Percentiles rank a stretch among this genome's conserved stretches.
Conservation (phyloP, 2,329 filamentous ascomycete species). For the Rutstroemia sp. region DNA sequence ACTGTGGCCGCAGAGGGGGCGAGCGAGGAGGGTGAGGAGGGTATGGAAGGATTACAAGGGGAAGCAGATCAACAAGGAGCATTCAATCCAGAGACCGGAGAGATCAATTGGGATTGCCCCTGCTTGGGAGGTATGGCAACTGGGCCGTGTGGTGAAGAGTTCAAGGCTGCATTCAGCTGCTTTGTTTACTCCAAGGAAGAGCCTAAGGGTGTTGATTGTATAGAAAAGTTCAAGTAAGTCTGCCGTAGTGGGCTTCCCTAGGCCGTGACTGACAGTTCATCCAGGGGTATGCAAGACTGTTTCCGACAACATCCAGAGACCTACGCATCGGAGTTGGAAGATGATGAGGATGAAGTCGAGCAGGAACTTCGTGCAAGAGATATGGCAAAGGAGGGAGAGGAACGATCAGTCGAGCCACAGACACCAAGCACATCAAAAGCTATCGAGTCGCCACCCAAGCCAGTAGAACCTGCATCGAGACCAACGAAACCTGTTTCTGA, state of each 20-base stretch:
- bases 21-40: slow-evolving; percentile 23
- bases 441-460: background rate
- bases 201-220: slow-evolving; percentile 95
- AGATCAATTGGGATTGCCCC: slow-evolving; percentile 99
- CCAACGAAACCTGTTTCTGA: background rate
- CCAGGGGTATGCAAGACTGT: slow-evolving; percentile 92
- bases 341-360: slow-evolving; percentile 57
- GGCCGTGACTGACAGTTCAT: slow-evolving; percentile 18
- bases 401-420: slow-evolving; percentile 2
- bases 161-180: slow-evolving; percentile 93
- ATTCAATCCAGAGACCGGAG: slow-evolving; percentile 96
- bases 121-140: slow-evolving; percentile 96
- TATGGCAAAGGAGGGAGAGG: slow-evolving; percentile 9
- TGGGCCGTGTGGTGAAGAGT: slow-evolving; percentile 91
- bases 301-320: slow-evolving; percentile 89
- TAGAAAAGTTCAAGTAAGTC: slow-evolving; percentile 91
- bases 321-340: slow-evolving; percentile 81
- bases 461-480: background rate
- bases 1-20: slow-evolving; percentile 17
- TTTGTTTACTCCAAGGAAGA: slow-evolving; percentile 95
- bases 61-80: slow-evolving; percentile 84
- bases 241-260: background rate
- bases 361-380: slow-evolving; percentile 26
- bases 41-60: slow-evolving; percentile 57
- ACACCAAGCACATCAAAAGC: background rate